phyloP scores from a whole-genome alignment of 1,139 yeast species.

The Yamadazyma blattariae region DNA sequence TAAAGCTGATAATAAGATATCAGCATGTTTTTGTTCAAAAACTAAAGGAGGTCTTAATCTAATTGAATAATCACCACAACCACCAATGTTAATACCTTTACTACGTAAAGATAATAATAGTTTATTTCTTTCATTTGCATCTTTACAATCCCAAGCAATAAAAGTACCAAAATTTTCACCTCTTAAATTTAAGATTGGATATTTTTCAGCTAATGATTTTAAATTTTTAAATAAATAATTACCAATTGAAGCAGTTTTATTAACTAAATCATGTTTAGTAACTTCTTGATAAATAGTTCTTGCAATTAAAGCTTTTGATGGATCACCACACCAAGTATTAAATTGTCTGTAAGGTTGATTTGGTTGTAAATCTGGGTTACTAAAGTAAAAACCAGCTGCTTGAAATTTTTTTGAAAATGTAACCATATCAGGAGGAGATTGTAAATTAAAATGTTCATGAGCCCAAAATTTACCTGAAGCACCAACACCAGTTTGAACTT shows the following conservation, averaged over 20 bases:
- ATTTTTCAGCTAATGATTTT: constrained; percentile 46
- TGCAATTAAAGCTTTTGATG: constrained; percentile 72
- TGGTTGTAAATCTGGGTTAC: constrained; percentile 68
- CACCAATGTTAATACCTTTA: constrained; percentile 74
- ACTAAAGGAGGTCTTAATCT: constrained; percentile 77
- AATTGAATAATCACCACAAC: constrained; percentile 71
- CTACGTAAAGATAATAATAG: constrained; percentile 56
- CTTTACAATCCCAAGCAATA: constrained; percentile 70
- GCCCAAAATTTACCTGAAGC: constrained; percentile 87
- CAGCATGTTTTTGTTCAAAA: constrained; percentile 76
- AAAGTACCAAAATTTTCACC: constrained; percentile 76
- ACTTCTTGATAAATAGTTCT: constrained; percentile 67
- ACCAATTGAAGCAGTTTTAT: constrained; percentile 59
- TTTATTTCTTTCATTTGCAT: constrained; percentile 53
- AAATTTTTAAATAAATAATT: constrained; percentile 56
- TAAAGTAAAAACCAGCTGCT: constrained; percentile 81
- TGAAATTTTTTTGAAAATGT: constrained; percentile 85
- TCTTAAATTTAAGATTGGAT: constrained; percentile 62
- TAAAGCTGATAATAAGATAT: constrained; percentile 50
- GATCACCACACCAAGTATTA: constrained; percentile 93
- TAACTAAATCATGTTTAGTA: constrained; percentile 55
- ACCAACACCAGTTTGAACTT: constrained; percentile 86
- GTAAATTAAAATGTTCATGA: constrained; percentile 74
- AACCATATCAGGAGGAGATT: constrained; percentile 76
- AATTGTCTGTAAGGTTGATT: constrained; percentile 75